Percentiles rank a stretch among this genome's conserved stretches.
These are phyloP conservation scores for Psilocybe mexicana DNA, from an alignment of 1,284 basidiomycete genomes.

Conservation along the genomic window DNA sequence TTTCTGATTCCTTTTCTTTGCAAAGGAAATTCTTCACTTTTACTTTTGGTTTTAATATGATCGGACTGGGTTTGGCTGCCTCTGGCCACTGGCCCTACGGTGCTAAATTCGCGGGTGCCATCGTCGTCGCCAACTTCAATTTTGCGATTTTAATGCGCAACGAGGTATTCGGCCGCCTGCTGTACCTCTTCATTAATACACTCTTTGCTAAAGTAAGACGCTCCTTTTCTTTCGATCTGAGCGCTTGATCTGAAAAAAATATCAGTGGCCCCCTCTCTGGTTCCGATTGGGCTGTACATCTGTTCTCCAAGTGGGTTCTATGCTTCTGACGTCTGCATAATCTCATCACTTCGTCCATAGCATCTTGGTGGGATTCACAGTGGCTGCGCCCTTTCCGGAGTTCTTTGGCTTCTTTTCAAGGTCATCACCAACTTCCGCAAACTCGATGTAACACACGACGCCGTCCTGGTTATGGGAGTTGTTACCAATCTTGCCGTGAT, in stretches of 20 bases:
- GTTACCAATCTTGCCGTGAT: slow-evolving; percentile 56
- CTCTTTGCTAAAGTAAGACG: slow-evolving; percentile 59
- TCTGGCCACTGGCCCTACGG: slow-evolving; percentile 69
- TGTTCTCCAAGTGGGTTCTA: slow-evolving; percentile 52
- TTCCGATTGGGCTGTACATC: slow-evolving; percentile 72
- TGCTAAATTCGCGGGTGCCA: slow-evolving; percentile 55
- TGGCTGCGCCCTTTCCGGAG: slow-evolving; percentile 68
- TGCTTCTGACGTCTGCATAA: slow-evolving; percentile 6
- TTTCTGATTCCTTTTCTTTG: not conserved
- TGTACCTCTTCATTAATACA: slow-evolving; percentile 55
- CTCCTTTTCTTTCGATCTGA: not conserved
- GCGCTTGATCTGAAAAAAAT: not conserved
- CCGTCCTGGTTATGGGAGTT: slow-evolving; percentile 59
- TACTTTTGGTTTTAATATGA: slow-evolving; percentile 57
- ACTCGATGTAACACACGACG: slow-evolving; percentile 47
- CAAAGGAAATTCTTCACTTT: slow-evolving; percentile 67
- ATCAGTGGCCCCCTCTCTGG: slow-evolving; percentile 69
- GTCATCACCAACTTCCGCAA: slow-evolving; percentile 54
- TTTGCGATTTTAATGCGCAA: slow-evolving; percentile 52
- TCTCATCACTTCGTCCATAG: slow-evolving; percentile 31
- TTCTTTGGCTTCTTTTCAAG: slow-evolving; percentile 65
- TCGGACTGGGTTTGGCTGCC: slow-evolving; percentile 59
- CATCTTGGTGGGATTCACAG: slow-evolving; percentile 78
- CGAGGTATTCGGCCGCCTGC: slow-evolving; percentile 56
- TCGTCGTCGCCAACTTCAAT: slow-evolving; percentile 59